These are phyloP conservation scores for Phytophthora pistaciae DNA, from an alignment of 352 stramenopile genomes.

Conservation along the genomic window DNA sequence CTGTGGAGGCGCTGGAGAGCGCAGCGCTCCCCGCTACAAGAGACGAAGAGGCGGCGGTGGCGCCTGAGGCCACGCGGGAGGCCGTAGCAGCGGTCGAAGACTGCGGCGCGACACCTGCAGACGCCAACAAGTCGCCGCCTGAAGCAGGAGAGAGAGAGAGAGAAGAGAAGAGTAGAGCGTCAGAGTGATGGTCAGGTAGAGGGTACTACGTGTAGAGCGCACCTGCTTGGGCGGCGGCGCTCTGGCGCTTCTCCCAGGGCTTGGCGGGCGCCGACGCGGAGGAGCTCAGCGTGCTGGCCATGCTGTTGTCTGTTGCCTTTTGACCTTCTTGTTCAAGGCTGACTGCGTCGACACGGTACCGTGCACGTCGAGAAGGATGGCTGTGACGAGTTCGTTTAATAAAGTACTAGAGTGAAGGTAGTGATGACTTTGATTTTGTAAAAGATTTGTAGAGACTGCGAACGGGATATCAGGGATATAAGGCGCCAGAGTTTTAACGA, in stretches of 20 bases:
- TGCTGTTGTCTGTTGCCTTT: neutral
- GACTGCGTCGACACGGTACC: neutral
- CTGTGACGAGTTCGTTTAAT: neutral
- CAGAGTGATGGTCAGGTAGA: constrained; percentile 9
- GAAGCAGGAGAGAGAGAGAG: neutral
- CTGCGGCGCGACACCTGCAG: constrained; percentile 27
- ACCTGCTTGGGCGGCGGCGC: constrained; percentile 38
- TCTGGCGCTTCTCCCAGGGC: constrained; percentile 58
- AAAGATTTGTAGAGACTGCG: too few relatives aligned
- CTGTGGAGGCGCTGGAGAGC: constrained; percentile 13
- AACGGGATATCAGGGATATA: neutral
- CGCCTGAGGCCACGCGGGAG: neutral
- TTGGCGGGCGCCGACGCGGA: constrained; percentile 40
- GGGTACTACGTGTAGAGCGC: neutral
- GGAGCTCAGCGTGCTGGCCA: constrained; percentile 42
- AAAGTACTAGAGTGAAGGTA: neutral
- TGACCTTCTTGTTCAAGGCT: neutral
- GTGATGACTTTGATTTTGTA: neutral
- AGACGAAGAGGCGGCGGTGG: constrained; percentile 6
- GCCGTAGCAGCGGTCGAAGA: constrained; percentile 5
- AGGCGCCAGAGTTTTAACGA: neutral
- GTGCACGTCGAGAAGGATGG: neutral
- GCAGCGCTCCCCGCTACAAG: neutral
- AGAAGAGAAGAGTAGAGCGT: neutral
- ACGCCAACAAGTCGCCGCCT: constrained; percentile 22